Evolutionary conservation across 495 filamentous ascomycete genomes (phyloP), one percentile per base, ranked within the genome.

Genomic region (Neurospora terricola): DNA sequence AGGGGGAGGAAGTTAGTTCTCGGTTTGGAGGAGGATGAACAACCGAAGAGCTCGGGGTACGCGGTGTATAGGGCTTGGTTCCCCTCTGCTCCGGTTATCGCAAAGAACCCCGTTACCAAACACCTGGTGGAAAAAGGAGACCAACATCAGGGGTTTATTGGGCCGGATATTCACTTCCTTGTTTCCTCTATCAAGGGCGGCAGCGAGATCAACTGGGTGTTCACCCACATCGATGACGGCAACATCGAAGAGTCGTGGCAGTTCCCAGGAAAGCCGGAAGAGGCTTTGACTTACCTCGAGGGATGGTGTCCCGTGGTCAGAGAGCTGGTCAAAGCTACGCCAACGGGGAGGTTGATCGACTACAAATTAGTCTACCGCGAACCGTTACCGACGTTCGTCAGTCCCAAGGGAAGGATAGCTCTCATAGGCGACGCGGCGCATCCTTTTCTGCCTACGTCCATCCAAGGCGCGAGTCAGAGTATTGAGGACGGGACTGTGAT

Each of bases 281-380:
- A 92, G 75, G 90, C 89, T 11, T 81, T 89, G 34, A 85, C 83
- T 59, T 81, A 86, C 21, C 80, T 89, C 0, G 86, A 90, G 42
- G 90, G 86, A 43, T 94, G 91, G 90, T 90, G 91, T 73, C 87
- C 88, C 0, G 80, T 90, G 36, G 83, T 89, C 48, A 86, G 84
- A 30, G 85, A 87, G 43, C 85, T 91, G 38, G 80, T 91, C 10
- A 86, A 87, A 43, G 84, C 85, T 71, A 92, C 90, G 14, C 89
- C 89, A 0, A 80, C 85, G 40, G 82, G 84, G 38, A 79, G 85
- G 38, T 76, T 91, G 34, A 88, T 93, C 43, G 90, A 93, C 76
- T 91, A 88, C 87, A 92, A 93, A 76, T 83, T 93, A 0, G 87
- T 93, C 3, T 91, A 89, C 78, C 86, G 91, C 66, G 90, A 92